phyloP scores from a whole-genome alignment of 2,329 filamentous ascomycete genomes.

The Penicillium sp. region DNA sequence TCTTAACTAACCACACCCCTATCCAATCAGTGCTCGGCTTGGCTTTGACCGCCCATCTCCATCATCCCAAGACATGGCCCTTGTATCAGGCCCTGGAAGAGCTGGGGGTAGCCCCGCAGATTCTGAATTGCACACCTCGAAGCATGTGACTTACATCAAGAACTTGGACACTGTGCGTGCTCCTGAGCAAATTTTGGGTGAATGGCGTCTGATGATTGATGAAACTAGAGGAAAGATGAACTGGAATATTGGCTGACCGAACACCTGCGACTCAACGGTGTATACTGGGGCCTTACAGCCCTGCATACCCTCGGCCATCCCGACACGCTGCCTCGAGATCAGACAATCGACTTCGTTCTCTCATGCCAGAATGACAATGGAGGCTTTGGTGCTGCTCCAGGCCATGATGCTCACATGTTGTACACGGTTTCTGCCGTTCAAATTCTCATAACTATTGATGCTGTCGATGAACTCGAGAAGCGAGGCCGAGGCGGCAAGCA shows the following conservation, averaged over 20 bases:
- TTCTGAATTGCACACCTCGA: conserved; percentile 56
- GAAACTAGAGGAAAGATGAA: conserved; percentile 76
- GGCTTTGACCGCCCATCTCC: conserved; percentile 1
- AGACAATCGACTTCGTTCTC: conserved; percentile 88
- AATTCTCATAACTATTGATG: conserved; percentile 83
- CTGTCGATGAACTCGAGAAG: conserved; percentile 75
- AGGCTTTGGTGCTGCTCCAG: conserved; percentile 89
- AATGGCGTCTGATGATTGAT: conserved; percentile 31
- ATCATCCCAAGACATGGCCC: conserved; percentile 49
- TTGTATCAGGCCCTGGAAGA: conserved; percentile 60
- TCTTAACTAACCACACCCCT: conserved; percentile 14
- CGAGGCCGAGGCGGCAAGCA: conserved; percentile 65
- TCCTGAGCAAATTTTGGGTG: conserved; percentile 14
- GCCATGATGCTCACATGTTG: conserved; percentile 93
- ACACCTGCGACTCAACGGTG: conserved; percentile 88
- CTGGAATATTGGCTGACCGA: conserved; percentile 98
- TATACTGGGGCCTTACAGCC: conserved; percentile 94
- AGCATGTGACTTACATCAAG: conserved; percentile 90
- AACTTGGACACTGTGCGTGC: conserved; percentile 76
- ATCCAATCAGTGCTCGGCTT: conserved; percentile 14
- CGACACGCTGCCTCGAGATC: conserved; percentile 73
- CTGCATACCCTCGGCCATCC: conserved; percentile 80
- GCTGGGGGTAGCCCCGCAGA: conserved; percentile 48
- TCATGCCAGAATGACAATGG: conserved; percentile 88
- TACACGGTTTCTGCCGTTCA: conserved; percentile 95